Evolutionary conservation across 768 basidiomycete species (phyloP), one percentile per base, ranked within the genome.

Genomic region (Trametes cubensis): DNA sequence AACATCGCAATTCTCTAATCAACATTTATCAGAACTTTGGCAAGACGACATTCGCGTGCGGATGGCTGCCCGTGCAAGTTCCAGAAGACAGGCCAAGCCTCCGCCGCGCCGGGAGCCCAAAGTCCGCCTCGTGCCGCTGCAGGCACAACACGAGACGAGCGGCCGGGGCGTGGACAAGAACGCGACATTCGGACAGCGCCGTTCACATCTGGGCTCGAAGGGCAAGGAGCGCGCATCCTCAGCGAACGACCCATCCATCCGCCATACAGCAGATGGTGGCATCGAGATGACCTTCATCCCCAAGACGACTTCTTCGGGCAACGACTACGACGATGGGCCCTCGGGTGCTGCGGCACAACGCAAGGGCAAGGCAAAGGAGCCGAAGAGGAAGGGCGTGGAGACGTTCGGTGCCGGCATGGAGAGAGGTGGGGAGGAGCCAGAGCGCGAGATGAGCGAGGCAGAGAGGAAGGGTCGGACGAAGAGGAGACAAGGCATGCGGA

Each of bases 391-490:
- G 72, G 88, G 86, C 26, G 84, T 87, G 45, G 92, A 95, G 74
- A 75, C 75, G 47, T 95, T 96, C 70, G 95, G 94, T 26, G 90
- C 87, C 46, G 94, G 95, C 23, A 78, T 98, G 86, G 94, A 97
- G 79, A 88, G 81, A 68, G 93, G 92, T 1, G 82, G 83, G 2
- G 79, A 78, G 50, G 83, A 83, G 42, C 73, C 76, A 11, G 77
- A 67, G 45, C 53, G 50, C 14, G 81, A 79, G 61, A 72, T 87
- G 68, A 82, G 77, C 39, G 90, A 89, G 64, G 81, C 81, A 61
- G 90, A 92, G 53, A 79, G 88, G 67, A 82, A 81, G 44, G 95
- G 96, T n/a, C 80, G 96, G 74, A 87, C 83, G 38, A 82, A 90
- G 40, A 81, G 92, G 68, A 78, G 95, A 73, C 85, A 85, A 69